These are phyloP conservation scores for Nicotiana paniculata DNA, from an alignment of 257 asterid species.

Conservation along the genomic window DNA sequence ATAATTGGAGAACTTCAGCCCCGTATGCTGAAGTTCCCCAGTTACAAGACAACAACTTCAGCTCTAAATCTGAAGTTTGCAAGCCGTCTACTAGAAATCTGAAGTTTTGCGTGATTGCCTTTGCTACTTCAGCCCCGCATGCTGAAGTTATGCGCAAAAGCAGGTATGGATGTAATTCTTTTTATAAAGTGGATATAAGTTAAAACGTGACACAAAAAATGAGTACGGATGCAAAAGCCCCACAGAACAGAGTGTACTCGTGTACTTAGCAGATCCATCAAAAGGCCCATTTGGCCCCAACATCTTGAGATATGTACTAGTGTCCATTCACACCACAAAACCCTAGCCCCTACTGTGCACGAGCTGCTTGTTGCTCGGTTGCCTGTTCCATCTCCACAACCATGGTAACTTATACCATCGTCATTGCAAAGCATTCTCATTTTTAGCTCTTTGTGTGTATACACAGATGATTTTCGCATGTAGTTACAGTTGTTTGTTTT, in stretches of 20 bases:
- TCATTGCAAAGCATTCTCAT: not conserved
- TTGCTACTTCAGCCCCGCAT: too few relatives aligned
- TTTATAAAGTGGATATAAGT: too few relatives aligned
- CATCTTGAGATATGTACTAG: not conserved
- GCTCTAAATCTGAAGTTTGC: too few relatives aligned
- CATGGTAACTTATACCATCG: not conserved
- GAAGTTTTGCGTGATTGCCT: too few relatives aligned
- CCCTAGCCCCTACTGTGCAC: not conserved
- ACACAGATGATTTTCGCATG: not conserved
- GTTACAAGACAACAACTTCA: too few relatives aligned
- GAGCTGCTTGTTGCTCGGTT: not conserved
- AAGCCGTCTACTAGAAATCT: too few relatives aligned
- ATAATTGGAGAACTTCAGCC: too few relatives aligned
- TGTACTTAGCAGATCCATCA: not conserved
- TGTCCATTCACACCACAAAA: not conserved
- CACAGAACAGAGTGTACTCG: not conserved
- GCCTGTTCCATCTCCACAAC: not conserved
- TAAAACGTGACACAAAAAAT: too few relatives aligned
- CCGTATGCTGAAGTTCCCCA: too few relatives aligned
- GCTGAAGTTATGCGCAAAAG: too few relatives aligned
- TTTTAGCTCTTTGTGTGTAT: not conserved
- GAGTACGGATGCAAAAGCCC: too few relatives aligned
- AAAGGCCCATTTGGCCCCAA: not conserved
- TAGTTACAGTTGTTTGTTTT: not conserved
- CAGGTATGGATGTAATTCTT: too few relatives aligned